Conservation (phyloP, 139 green algal genomes). For the Chlorella sp. region DNA sequence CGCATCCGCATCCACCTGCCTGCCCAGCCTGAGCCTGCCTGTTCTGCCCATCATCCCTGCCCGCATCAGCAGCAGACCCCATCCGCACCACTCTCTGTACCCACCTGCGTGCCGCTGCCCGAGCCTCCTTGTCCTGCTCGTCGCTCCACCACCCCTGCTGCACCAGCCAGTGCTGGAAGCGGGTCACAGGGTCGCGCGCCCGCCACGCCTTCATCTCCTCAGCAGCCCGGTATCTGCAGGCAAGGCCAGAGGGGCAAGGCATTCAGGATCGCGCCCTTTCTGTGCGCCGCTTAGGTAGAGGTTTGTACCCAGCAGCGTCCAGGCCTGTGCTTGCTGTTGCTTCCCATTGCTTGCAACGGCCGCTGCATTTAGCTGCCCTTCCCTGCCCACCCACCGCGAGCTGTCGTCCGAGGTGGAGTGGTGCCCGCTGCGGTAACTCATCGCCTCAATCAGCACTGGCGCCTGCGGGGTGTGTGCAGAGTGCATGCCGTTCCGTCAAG, state of each 20-base stretch:
- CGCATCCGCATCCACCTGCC: too few relatives aligned
- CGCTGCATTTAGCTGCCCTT: too few relatives aligned
- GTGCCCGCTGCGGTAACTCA: conserved; percentile 93
- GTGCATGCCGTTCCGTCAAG: too few relatives aligned
- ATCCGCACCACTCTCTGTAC: background rate
- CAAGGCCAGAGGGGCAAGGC: background rate
- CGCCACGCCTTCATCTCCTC: conserved; percentile 86
- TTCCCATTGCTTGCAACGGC: too few relatives aligned
- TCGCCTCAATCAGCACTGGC: conserved; percentile 86
- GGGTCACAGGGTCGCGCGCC: conserved; percentile 82
- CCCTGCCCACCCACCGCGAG: conserved; percentile 50
- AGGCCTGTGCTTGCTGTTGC: too few relatives aligned
- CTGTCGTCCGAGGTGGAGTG: conserved; percentile 94
- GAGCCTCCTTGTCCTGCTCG: background rate
- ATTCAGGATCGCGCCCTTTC: too few relatives aligned
- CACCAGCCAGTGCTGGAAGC: conserved; percentile 79
- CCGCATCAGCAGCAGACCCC: too few relatives aligned
- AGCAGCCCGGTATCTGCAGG: conserved; percentile 76
- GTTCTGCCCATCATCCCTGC: too few relatives aligned
- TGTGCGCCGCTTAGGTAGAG: too few relatives aligned
- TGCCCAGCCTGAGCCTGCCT: too few relatives aligned
- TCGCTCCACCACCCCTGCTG: conserved; percentile 77
- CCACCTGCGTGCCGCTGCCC: conserved; percentile 47
- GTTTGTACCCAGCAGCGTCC: too few relatives aligned
- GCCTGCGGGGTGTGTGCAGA: too few relatives aligned